Percentiles rank a stretch among this genome's conserved stretches.
phyloP scores from a whole-genome alignment of 306 rosid species.

The Neltuma alba region DNA sequence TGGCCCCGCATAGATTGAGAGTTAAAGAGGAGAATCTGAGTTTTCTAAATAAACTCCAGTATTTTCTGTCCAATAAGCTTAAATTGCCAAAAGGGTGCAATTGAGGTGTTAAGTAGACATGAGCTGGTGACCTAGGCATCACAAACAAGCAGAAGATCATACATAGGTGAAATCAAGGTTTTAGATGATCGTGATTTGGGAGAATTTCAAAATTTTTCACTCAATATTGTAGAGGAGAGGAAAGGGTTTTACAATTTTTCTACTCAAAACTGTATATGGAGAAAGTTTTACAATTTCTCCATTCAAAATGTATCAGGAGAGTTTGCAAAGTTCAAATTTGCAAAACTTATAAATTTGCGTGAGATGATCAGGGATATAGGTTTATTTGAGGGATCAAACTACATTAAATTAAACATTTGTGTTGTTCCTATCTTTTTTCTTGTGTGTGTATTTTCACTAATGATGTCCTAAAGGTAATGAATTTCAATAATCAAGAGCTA shows the following conservation, averaged over 20 bases:
- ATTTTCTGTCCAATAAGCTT: no score
- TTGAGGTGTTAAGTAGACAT: no score
- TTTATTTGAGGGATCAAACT: no score
- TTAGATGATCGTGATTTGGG: background rate
- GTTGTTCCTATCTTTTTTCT: background rate
- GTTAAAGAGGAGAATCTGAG: background rate
- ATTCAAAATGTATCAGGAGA: background rate
- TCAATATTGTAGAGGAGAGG: background rate
- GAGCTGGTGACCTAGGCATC: no score
- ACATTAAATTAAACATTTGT: no score
- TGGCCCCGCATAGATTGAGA: background rate
- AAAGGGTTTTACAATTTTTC: background rate
- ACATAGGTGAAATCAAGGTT: background rate
- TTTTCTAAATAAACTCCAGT: no score
- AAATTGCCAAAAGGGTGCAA: no score
- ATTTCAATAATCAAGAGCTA: constrained; percentile 22
- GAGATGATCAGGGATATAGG: no score
- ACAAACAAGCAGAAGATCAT: no score
- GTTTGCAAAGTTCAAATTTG: no score
- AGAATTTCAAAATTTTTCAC: background rate
- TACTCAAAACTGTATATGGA: background rate
- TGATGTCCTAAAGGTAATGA: background rate
- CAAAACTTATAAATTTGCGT: no score
- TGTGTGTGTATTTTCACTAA: background rate
- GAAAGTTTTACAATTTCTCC: background rate